Percentiles rank a stretch among this genome's conserved stretches.
Conservation (phyloP, 1,139 yeast species). For the Entelexis paramagnoliae region DNA sequence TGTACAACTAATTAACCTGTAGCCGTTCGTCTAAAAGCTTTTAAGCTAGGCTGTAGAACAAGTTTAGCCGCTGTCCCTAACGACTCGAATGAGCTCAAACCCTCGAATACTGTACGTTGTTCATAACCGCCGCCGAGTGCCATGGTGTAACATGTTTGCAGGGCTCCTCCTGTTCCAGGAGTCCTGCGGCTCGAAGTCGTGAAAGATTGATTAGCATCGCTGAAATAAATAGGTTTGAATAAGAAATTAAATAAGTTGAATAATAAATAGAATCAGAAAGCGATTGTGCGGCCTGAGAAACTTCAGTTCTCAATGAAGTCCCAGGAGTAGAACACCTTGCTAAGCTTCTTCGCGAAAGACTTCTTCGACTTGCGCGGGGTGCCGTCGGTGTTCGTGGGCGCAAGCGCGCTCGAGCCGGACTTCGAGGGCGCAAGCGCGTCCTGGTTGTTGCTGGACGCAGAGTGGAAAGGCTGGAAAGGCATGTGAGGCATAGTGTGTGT, state of each 20-base stretch:
- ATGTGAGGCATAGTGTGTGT: neutral
- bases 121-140: too few species aligned
- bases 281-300: neutral
- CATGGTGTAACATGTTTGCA: too few species aligned
- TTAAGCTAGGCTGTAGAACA: too few species aligned
- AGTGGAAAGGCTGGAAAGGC: neutral
- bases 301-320: conserved; percentile 2
- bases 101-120: too few species aligned
- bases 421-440: neutral
- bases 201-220: too few species aligned
- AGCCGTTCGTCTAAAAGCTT: too few species aligned
- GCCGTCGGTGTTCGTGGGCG: conserved; percentile 3
- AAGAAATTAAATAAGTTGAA: neutral
- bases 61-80: too few species aligned
- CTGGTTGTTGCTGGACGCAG: neutral
- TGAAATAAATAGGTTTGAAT: neutral
- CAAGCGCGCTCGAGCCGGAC: conserved; percentile 1
- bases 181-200: too few species aligned
- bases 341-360: neutral
- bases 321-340: conserved; percentile 2
- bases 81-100: too few species aligned
- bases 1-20: too few species aligned
- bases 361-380: neutral
- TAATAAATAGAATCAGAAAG: neutral
- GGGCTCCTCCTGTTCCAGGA: too few species aligned